A percentile compares a stretch with the other conserved stretches of the same genome.
Conservation (phyloP, 2,329 filamentous ascomycete genomes). For the Aspergillus ibericus region DNA sequence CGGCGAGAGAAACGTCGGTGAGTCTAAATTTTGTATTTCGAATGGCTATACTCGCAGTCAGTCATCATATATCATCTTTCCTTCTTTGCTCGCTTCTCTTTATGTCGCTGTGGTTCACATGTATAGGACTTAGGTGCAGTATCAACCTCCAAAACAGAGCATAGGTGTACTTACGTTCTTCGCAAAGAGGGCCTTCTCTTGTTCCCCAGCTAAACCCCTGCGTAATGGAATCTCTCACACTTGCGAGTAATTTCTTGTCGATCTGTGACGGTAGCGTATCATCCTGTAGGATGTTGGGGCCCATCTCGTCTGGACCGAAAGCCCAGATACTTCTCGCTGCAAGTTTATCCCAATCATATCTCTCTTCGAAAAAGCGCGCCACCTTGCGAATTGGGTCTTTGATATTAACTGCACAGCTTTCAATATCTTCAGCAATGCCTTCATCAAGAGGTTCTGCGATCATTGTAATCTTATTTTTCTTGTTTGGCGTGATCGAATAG, state of each 20-base stretch:
- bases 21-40: constrained; percentile 97
- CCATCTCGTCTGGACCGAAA: constrained; percentile 92
- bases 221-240: constrained; percentile 86
- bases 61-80: not conserved
- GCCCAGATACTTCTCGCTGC: constrained; percentile 97
- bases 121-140: not conserved
- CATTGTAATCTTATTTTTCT: constrained; percentile 99
- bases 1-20: constrained; percentile 82
- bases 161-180: constrained; percentile 73
- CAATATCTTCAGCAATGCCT: constrained; percentile 92
- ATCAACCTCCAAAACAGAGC: not conserved
- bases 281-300: constrained; percentile 93
- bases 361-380: constrained; percentile 95
- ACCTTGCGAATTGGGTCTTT: constrained; percentile 90
- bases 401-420: constrained; percentile 85
- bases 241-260: constrained; percentile 84
- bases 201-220: constrained; percentile 98
- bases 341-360: constrained; percentile 94
- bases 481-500: constrained; percentile 96
- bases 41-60: constrained; percentile 62
- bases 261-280: constrained; percentile 93
- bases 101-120: not conserved
- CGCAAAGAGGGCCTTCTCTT: constrained; percentile 90
- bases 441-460: constrained; percentile 94
- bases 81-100: not conserved